phyloP scores from a whole-genome alignment of 2,329 filamentous ascomycete species.

The Periconia sp. region DNA sequence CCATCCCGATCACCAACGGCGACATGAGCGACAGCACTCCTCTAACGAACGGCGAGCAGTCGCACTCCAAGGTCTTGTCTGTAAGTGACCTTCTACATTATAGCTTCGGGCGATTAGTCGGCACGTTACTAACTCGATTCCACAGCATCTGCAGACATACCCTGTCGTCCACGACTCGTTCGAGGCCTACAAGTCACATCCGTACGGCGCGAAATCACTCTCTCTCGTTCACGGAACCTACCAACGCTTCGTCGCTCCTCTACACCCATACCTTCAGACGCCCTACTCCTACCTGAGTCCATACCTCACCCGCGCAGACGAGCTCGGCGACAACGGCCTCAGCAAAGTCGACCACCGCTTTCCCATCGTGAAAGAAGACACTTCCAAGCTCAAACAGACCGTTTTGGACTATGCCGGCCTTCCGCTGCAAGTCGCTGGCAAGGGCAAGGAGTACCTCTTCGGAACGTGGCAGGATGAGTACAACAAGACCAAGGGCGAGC shows the following conservation, averaged over 20 bases:
- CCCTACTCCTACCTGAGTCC: conserved; percentile 84
- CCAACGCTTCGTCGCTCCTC: conserved; percentile 75
- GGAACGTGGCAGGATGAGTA: conserved; percentile 48
- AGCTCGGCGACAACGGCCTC: conserved; percentile 46
- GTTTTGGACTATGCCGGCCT: conserved; percentile 31
- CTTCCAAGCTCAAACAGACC: conserved; percentile 46
- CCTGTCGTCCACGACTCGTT: conserved; percentile 82
- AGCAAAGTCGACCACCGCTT: conserved; percentile 44
- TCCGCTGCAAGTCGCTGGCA: conserved; percentile 32
- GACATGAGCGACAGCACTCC: conserved; percentile 39
- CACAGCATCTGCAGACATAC: conserved; percentile 82
- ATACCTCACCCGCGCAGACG: conserved; percentile 82
- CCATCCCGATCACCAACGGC: conserved; percentile 28
- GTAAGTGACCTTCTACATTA: conserved; percentile 33
- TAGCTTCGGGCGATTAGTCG: not conserved
- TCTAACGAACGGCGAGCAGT: conserved; percentile 49
- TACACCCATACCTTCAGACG: conserved; percentile 77
- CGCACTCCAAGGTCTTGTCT: conserved; percentile 45
- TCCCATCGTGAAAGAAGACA: conserved; percentile 57
- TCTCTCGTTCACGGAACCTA: conserved; percentile 77
- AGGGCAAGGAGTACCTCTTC: conserved; percentile 43
- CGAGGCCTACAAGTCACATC: conserved; percentile 78
- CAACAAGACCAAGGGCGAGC: conserved; percentile 44
- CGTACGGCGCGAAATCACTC: conserved; percentile 83
- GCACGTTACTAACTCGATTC: conserved; percentile 11